Conservation (phyloP, 208 protist species). For the Trichomonas vaginalis region DNA sequence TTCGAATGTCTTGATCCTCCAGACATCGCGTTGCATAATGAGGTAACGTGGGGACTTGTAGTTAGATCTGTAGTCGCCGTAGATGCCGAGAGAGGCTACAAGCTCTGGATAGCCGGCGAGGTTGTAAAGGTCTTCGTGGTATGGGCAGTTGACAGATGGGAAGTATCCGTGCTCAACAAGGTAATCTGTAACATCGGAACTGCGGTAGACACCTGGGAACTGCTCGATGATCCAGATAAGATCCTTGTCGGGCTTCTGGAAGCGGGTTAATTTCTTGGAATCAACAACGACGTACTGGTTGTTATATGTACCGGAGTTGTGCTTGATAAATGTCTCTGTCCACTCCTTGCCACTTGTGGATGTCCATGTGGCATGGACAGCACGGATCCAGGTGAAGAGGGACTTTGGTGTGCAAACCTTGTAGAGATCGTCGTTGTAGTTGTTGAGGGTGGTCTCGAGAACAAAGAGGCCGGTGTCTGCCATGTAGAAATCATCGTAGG, state of each 20-base stretch:
- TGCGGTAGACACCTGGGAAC: background rate
- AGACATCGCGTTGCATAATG: background rate
- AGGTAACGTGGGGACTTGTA: background rate
- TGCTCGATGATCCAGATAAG: conserved; percentile 16
- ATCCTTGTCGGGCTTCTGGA: background rate
- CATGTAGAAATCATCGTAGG: conserved; percentile 66
- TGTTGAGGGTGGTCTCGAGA: conserved; percentile 51
- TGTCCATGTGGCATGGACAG: background rate
- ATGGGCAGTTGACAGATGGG: background rate
- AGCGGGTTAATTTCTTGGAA: background rate
- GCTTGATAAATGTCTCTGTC: background rate
- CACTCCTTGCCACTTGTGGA: background rate
- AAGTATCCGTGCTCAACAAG: background rate
- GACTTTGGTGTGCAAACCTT: background rate
- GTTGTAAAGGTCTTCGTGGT: background rate
- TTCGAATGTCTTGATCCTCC: background rate
- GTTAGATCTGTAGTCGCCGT: background rate
- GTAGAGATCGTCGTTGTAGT: conserved; percentile 43
- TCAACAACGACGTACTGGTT: conserved; percentile 17
- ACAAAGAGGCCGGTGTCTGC: conserved; percentile 46
- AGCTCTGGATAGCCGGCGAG: background rate
- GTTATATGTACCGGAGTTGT: conserved; percentile 17
- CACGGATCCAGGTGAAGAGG: background rate
- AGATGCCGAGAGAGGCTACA: background rate
- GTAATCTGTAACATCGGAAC: background rate